Evolutionary conservation across 148 eudicot species (phyloP).

Genomic region (Heliamphora exappendiculata): DNA sequence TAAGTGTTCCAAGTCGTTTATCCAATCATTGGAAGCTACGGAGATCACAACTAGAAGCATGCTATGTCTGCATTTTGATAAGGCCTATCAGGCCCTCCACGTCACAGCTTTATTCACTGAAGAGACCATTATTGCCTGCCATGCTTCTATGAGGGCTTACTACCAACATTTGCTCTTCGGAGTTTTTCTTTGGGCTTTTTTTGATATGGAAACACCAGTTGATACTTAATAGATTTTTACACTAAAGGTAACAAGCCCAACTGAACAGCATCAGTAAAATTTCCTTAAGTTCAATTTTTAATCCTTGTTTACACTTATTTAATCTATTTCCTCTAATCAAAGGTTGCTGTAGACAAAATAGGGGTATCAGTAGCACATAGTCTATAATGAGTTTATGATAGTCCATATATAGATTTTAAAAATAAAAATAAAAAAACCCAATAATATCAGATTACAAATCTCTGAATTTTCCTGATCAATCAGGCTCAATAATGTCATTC

Average conservation of each 20-base stretch:
- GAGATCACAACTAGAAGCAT: not conserved
- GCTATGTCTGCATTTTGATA: not conserved
- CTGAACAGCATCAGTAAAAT: not conserved
- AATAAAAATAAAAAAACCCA: too few relatives aligned
- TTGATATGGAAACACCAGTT: not conserved
- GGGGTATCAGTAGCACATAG: not conserved
- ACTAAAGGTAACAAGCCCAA: not conserved
- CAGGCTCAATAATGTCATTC: not conserved
- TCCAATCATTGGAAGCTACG: not conserved
- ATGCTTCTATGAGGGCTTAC: too few relatives aligned
- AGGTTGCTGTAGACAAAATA: not conserved
- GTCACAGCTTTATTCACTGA: not conserved
- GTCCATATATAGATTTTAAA: too few relatives aligned
- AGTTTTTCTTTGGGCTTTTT: too few relatives aligned
- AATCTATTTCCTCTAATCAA: not conserved
- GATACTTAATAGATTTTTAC: not conserved
- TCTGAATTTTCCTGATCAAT: too few relatives aligned
- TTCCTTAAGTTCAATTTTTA: not conserved
- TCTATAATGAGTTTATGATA: not conserved
- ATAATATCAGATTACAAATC: too few relatives aligned
- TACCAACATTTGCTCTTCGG: too few relatives aligned
- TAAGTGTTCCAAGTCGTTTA: not conserved
- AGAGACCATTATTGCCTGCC: not conserved
- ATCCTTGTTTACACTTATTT: not conserved
- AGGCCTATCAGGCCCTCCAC: not conserved